phyloP scores from a whole-genome alignment of 2,329 filamentous ascomycete genomes.

The Lachnellula hyalina region DNA sequence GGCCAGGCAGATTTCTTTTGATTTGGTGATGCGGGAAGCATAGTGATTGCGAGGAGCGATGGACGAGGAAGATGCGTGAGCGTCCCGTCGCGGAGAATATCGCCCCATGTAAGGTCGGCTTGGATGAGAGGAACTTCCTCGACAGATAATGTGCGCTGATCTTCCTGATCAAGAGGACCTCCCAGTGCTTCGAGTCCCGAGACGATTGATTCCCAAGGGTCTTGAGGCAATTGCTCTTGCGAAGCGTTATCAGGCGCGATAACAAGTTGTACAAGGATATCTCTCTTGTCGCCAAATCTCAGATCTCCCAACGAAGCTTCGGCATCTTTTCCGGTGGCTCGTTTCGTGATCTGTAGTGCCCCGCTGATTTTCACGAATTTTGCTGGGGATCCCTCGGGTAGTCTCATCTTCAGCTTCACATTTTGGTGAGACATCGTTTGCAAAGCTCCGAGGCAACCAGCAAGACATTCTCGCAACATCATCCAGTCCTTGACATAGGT shows the following conservation, averaged over 20 bases:
- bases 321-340: slow-evolving; percentile 88
- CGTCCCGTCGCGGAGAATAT: slow-evolving; percentile 84
- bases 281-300: slow-evolving; percentile 88
- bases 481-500: slow-evolving; percentile 99
- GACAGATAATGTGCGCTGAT: slow-evolving; percentile 75
- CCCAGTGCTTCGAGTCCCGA: slow-evolving; percentile 91
- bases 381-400: slow-evolving; percentile 93
- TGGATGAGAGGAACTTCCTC: slow-evolving; percentile 95
- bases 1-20: slow-evolving; percentile 62
- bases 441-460: slow-evolving; percentile 84
- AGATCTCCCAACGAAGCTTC: slow-evolving; percentile 90
- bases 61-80: slow-evolving; percentile 82
- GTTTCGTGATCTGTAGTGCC: slow-evolving; percentile 91
- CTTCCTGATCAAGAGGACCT: slow-evolving; percentile 79
- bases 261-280: slow-evolving; percentile 89
- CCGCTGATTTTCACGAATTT: slow-evolving; percentile 99
- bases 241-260: slow-evolving; percentile 80
- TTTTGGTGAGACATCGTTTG: slow-evolving; percentile 98
- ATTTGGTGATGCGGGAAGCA: slow-evolving; percentile 64
- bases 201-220: slow-evolving; percentile 96
- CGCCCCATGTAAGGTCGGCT: slow-evolving; percentile 88
- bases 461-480: slow-evolving; percentile 96
- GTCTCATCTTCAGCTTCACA: slow-evolving; percentile 86
- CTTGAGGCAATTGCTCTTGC: slow-evolving; percentile 78
- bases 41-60: slow-evolving; percentile 89